Evolutionary conservation across 202 grass and related monocot species (phyloP).

Genomic region (Schoenoplectus triqueter): DNA sequence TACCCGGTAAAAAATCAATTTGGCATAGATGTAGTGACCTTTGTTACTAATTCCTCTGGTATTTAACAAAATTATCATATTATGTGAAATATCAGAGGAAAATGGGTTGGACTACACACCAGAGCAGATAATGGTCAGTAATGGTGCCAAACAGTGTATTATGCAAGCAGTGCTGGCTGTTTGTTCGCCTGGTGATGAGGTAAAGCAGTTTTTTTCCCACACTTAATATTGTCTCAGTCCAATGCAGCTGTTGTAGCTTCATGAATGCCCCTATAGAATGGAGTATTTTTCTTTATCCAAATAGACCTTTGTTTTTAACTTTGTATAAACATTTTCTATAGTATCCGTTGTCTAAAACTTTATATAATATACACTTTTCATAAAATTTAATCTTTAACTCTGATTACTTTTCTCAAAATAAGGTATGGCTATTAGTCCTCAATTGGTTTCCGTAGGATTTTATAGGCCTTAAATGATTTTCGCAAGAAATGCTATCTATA

Average conservation of each 20-base stretch:
- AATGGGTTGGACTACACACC: constrained; percentile 73
- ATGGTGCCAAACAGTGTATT: constrained; percentile 88
- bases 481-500: not conserved
- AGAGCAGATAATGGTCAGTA: constrained; percentile 86
- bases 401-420: constrained; percentile 17
- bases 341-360: not conserved
- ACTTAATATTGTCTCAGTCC: not conserved
- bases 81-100: constrained; percentile 52
- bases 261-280: not conserved
- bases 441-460: not conserved
- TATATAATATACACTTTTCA: not conserved
- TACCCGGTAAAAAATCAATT: constrained; percentile 16
- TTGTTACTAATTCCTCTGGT: not conserved
- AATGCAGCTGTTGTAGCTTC: not conserved
- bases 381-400: not conserved
- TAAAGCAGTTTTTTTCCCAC: constrained; percentile 35
- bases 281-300: not conserved
- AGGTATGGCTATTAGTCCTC: constrained; percentile 2
- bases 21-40: not conserved
- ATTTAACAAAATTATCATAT: constrained; percentile 23
- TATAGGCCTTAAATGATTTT: constrained; percentile 18
- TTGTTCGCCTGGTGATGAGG: constrained; percentile 86
- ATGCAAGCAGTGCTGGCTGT: constrained; percentile 80
- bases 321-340: not conserved
- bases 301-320: not conserved